Percentiles rank a stretch among this genome's conserved stretches.
Conservation (phyloP, 768 basidiomycete genomes). For the Megacollybia marginata region DNA sequence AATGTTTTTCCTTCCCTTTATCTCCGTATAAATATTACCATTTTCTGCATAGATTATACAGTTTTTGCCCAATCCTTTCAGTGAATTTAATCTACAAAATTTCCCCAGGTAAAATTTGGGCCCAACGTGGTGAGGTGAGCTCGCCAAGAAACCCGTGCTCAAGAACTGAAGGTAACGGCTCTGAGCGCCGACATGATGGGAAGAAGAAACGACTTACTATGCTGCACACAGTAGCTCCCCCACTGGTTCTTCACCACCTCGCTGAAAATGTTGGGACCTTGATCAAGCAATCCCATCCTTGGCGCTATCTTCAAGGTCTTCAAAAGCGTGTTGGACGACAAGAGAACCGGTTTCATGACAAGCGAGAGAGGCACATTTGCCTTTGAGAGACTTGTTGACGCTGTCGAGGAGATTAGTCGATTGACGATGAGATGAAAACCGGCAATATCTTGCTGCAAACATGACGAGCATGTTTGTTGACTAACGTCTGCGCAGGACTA, state of each 20-base stretch:
- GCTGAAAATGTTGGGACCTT: conserved; percentile 57
- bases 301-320: conserved; percentile 75
- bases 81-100: too few species aligned
- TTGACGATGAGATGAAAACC: background rate
- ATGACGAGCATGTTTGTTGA: conserved; percentile 87
- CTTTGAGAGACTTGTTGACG: too few species aligned
- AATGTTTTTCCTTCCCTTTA: too few species aligned
- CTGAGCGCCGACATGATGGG: background rate
- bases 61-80: too few species aligned
- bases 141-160: conserved; percentile 84
- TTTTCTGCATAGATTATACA: too few species aligned
- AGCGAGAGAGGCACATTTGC: too few species aligned
- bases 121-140: too few species aligned
- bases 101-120: too few species aligned
- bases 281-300: conserved; percentile 84
- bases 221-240: conserved; percentile 88
- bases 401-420: too few species aligned
- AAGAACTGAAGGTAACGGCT: too few species aligned
- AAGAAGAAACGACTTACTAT: conserved; percentile 22
- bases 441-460: conserved; percentile 87
- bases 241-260: conserved; percentile 84
- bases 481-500: conserved; percentile 78
- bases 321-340: conserved; percentile 85
- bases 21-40: too few species aligned
- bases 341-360: too few species aligned